These are phyloP conservation scores for Fraxinus excelsior DNA, from an alignment of 257 asterid species.

Conservation along the genomic window DNA sequence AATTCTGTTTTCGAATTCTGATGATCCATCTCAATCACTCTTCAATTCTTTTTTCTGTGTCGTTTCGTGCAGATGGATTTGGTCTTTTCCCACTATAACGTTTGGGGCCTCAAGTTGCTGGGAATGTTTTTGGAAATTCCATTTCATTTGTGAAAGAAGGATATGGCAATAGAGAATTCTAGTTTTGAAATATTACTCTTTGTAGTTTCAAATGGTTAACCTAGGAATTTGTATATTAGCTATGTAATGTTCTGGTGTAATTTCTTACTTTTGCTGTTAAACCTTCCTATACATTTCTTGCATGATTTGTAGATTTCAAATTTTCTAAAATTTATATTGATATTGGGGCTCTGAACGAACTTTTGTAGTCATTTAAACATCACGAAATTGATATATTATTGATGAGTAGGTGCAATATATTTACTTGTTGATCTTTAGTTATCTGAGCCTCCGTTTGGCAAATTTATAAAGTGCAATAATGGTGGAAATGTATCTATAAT, in stretches of 20 bases:
- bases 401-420: neutral
- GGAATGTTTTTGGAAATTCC: slow-evolving; percentile 25
- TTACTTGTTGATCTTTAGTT: too few species aligned
- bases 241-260: slow-evolving; percentile 12
- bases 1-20: too few species aligned
- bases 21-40: neutral
- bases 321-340: neutral
- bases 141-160: slow-evolving; percentile 19
- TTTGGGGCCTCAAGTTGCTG: slow-evolving; percentile 20
- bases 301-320: neutral
- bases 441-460: too few species aligned
- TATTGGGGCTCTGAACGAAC: neutral
- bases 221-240: slow-evolving; percentile 29
- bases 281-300: neutral
- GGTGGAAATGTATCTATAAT: too few species aligned
- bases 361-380: too few species aligned
- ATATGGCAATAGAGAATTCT: slow-evolving; percentile 29
- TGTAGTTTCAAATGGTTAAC: slow-evolving; percentile 25
- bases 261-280: slow-evolving; percentile 2
- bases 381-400: neutral
- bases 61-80: slow-evolving; percentile 26
- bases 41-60: neutral
- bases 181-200: slow-evolving; percentile 26
- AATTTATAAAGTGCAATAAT: too few species aligned
- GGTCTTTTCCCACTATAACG: slow-evolving; percentile 7